phyloP scores from a whole-genome alignment of 345 rosid genomes.

The Eucalyptus globulus region DNA sequence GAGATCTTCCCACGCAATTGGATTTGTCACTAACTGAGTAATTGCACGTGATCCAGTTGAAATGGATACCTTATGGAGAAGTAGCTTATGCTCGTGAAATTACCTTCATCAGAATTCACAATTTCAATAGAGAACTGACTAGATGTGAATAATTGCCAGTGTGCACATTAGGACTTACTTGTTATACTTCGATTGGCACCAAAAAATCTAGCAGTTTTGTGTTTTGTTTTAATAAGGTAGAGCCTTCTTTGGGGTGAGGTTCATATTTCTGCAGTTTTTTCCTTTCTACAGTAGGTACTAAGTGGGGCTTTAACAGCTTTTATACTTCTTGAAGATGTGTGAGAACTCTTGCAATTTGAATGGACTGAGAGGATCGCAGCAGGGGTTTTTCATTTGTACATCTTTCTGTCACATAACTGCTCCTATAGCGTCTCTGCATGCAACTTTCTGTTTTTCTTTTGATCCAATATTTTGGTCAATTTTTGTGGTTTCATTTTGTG shows the following conservation, averaged over 20 bases:
- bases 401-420: background rate
- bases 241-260: background rate
- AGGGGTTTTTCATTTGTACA: background rate
- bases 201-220: background rate
- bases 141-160: background rate
- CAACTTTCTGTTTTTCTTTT: background rate
- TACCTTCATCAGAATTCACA: background rate
- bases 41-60: background rate
- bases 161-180: background rate
- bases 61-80: background rate
- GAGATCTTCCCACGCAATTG: background rate
- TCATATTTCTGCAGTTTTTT: background rate
- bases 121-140: background rate
- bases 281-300: background rate
- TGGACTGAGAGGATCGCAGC: background rate
- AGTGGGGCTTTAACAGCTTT: background rate
- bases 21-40: background rate
- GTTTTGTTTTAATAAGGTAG: background rate
- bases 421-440: background rate
- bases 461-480: background rate
- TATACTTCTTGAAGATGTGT: background rate
- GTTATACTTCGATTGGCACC: background rate
- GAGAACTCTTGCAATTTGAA: background rate
- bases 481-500: background rate
- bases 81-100: background rate